phyloP scores from a whole-genome alignment of 2,329 filamentous ascomycete species.

The Rutstroemia sp. region DNA sequence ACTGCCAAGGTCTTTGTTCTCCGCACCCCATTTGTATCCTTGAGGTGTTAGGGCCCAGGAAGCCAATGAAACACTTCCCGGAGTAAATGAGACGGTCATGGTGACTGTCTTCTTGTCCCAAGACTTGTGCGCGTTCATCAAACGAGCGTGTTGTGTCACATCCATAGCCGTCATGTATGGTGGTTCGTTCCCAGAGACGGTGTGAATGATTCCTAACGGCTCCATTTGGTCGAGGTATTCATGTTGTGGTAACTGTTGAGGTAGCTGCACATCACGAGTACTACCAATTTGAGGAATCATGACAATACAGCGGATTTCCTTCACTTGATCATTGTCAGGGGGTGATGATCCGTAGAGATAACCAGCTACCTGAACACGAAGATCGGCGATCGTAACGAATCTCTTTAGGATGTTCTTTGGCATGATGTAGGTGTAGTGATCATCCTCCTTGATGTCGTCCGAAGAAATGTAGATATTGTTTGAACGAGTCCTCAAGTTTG shows the following conservation, averaged over 20 bases:
- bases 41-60: conserved; percentile 88
- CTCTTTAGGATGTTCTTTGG: conserved; percentile 97
- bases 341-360: conserved; percentile 93
- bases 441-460: conserved; percentile 84
- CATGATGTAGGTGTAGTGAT: conserved; percentile 92
- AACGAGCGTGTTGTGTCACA: conserved; percentile 85
- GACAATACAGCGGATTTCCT: conserved; percentile 93
- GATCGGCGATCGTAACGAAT: conserved; percentile 95
- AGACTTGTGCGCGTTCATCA: conserved; percentile 73
- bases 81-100: conserved; percentile 93
- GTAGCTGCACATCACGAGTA: conserved; percentile 83
- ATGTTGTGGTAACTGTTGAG: conserved; percentile 83
- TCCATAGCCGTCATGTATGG: conserved; percentile 95
- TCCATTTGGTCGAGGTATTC: conserved; percentile 83
- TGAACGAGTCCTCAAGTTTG: conserved; percentile 83
- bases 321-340: conserved; percentile 90
- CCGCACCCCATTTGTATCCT: conserved; percentile 93
- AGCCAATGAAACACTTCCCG: conserved; percentile 87
- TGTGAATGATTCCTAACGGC: conserved; percentile 91
- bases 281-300: conserved; percentile 97
- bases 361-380: conserved; percentile 91
- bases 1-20: conserved; percentile 87
- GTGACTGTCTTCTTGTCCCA: conserved; percentile 90
- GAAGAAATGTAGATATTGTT: conserved; percentile 99
- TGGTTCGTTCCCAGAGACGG: conserved; percentile 86